These are phyloP conservation scores for Tylopilus plumbeoviolaceoides DNA, from an alignment of 768 basidiomycete genomes.

Conservation along the genomic window DNA sequence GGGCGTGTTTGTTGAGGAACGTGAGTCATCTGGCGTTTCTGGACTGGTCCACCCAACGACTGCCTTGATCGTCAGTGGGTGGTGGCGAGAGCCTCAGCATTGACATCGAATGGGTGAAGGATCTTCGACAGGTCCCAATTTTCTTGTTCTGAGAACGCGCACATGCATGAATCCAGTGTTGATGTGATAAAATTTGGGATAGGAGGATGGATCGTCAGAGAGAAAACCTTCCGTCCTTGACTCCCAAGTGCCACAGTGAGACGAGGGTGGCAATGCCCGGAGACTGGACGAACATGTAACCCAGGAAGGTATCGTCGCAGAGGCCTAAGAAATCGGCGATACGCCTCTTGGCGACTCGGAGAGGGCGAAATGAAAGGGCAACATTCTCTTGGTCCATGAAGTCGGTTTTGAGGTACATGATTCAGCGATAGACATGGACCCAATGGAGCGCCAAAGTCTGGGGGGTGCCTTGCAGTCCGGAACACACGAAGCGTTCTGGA, in stretches of 20 bases:
- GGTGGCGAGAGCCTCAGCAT: slow-evolving; percentile 16
- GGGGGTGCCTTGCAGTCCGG: slow-evolving; percentile 1
- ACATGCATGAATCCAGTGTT: slow-evolving; percentile 28
- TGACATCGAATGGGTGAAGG: slow-evolving; percentile 19
- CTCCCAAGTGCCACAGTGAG: slow-evolving; percentile 27
- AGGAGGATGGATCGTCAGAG: slow-evolving; percentile 1
- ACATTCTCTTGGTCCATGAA: slow-evolving; percentile 20
- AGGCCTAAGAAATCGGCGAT: slow-evolving; percentile 22
- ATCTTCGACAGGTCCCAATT: slow-evolving; percentile 27
- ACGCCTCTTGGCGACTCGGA: slow-evolving; percentile 15
- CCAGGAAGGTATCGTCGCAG: slow-evolving; percentile 12
- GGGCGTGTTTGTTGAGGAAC: slow-evolving; percentile 79
- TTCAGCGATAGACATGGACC: slow-evolving; percentile 20
- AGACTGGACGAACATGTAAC: slow-evolving; percentile 16
- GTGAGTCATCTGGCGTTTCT: slow-evolving; percentile 88
- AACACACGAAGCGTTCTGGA: background rate
- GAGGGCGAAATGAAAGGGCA: slow-evolving; percentile 20
- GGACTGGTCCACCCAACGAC: too few relatives aligned
- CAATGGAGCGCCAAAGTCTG: slow-evolving; percentile 15
- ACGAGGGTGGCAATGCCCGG: slow-evolving; percentile 19
- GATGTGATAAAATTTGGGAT: slow-evolving; percentile 7
- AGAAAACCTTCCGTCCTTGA: slow-evolving; percentile 18
- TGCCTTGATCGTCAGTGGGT: too few relatives aligned
- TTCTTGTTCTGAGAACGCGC: slow-evolving; percentile 20
- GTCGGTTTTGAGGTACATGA: slow-evolving; percentile 22